Evolutionary conservation across 1,284 basidiomycete species (phyloP), one percentile per base, ranked within the genome.

Genomic region (Retiboletus flavoniger): DNA sequence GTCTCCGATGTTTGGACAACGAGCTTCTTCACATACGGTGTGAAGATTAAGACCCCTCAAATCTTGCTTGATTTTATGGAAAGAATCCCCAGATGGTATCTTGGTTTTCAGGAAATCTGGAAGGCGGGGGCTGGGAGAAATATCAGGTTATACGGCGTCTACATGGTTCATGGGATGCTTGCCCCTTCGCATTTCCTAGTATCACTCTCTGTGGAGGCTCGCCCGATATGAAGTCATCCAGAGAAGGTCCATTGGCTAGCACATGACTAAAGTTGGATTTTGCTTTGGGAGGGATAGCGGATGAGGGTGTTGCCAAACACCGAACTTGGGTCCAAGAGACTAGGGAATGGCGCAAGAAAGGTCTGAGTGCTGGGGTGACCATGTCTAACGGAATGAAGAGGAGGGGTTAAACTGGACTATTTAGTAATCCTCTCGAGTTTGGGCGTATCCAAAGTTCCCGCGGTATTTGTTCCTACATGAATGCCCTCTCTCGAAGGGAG

Each of bases 1-100:
- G 67, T 99, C 96, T 29, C 96, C 97, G 54, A 99, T 98, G 68
- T 99, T 99, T 1, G 97, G 97, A 78, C 97, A 99, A 57, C 95
- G 84, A 26, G 97, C 97, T 73, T 99, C 97, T 72, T 99, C 97
- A 66, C 97, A 99, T 1, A 99, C 97, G 0, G 97, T 99, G 66
- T 96, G 93, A 47, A 99, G 76, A 9, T 85, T 84, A 1, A 99
- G 81, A 1, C 95, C 95, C 52, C 97, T 81, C 19, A 99, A 78
- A 70, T 99, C 97, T 63, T 90, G 91, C 81, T 97, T 98, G 65
- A 99, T 98, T 63, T 85, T 91, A 57, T 85, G 89, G 72, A 90
- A 99, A 11, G 93, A 94, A 28, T 80, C 78, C 26, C 95, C 94
- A 1, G 89, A 93, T 0, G 97, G 96, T 61, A 95, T 94, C 31